Base-by-base conservation (phyloP, 2,329 filamentous ascomycete species). In the Domatiomyces globalis region DNA sequence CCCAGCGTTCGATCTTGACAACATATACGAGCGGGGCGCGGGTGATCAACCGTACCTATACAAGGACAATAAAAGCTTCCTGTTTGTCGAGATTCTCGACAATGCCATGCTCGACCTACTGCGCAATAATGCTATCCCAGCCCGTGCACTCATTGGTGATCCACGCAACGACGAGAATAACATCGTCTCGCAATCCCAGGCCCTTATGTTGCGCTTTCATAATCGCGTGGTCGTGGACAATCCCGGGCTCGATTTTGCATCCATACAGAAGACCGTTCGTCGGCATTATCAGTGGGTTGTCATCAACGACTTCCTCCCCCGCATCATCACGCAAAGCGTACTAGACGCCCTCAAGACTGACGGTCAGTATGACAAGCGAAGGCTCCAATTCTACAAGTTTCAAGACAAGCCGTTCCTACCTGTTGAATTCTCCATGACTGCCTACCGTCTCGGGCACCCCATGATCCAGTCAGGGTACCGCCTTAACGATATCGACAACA, bases 231-330 rank as follows among this genome's bases (percentile, higher is more conserved):
- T 46, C 5, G 44, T 4, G 3, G 19, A 46, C 12, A 46, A 46
- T 22, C 44, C 44, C 12, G n/a, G 19, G 12, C 15, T 46, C n/a
- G 44, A 46, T 10, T 46, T 29, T 20, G 27, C 47, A n/a, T 17
- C 25, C 17, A 27, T 43, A 25, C 46, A 48, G 47, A 18, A 20
- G 12, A 49, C 7, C n/a, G 29, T 36, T 33, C 43, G 58, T 67
- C 63, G 59, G 69, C 68, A 46, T 10, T 46, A 46, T 22, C 44
- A 46, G 19, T 46, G 44, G 44, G 44, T 46, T 5, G 19, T 46
- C n/a, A 22, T 46, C 44, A 17, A 46, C 19, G 48, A 43, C 25
- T 46, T 46, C 19, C 44, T 46, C 44, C n/a, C 15, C 5, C 44
- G 44, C 2, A 46, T 46, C 44, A 46, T 46, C 19, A 15, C 15